phyloP scores from a whole-genome alignment of 2,329 filamentous ascomycete species.

The Aplosporella prunicola region DNA sequence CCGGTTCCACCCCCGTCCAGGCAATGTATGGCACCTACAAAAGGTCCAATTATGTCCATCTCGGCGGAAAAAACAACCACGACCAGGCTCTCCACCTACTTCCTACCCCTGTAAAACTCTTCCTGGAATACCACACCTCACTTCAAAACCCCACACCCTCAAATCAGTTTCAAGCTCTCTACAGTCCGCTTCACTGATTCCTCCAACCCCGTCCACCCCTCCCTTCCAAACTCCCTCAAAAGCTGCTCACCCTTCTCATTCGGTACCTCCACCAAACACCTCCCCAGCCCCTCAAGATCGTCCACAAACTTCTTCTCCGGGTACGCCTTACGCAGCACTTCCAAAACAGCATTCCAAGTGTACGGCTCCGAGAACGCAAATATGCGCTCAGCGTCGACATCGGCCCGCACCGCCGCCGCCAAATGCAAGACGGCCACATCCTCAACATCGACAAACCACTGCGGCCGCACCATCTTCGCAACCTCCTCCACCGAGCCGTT shows the following conservation, averaged over 20 bases:
- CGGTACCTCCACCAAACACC: constrained; percentile 8
- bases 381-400: constrained; percentile 13
- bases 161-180: neutral
- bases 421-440: constrained; percentile 15
- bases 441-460: constrained; percentile 12
- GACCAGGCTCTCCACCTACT: no score
- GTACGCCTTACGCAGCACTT: constrained; percentile 10
- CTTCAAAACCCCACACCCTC: no score
- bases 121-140: no score
- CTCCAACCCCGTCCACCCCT: constrained; percentile 13
- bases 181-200: constrained; percentile 10
- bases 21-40: no score
- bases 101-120: no score
- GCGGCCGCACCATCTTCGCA: constrained; percentile 11
- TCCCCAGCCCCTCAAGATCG: constrained; percentile 11
- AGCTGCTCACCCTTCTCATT: constrained; percentile 8
- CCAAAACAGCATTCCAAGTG: constrained; percentile 12
- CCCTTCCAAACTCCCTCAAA: constrained; percentile 11
- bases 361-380: constrained; percentile 14
- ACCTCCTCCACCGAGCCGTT: constrained; percentile 10
- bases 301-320: constrained; percentile 8
- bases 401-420: constrained; percentile 12
- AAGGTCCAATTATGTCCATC: no score
- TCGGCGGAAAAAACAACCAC: no score
- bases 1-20: no score